Percentiles rank a stretch among this genome's conserved stretches.
phyloP scores from a whole-genome alignment of 140 eudicot species.

The Senecio squalidus region DNA sequence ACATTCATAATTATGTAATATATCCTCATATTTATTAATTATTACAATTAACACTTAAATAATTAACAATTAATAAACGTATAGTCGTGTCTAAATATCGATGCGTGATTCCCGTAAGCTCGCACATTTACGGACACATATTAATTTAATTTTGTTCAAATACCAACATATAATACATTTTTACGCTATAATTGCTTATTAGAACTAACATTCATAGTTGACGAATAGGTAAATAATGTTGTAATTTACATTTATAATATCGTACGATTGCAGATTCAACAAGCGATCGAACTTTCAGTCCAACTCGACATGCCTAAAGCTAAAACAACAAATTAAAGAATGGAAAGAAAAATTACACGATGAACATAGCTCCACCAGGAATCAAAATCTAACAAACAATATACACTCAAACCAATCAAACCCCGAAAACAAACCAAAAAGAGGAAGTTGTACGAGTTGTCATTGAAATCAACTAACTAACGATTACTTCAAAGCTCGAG shows the following conservation, averaged over 20 bases:
- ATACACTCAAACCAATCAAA: background rate
- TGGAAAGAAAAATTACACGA: background rate
- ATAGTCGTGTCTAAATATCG: too few relatives aligned
- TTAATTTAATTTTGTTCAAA: too few relatives aligned
- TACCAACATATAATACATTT: too few relatives aligned
- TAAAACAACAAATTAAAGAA: background rate
- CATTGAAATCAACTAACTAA: background rate
- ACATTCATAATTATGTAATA: too few relatives aligned
- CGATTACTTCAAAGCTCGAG: conserved; percentile 13
- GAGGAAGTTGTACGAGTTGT: conserved; percentile 12
- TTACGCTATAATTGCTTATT: too few relatives aligned
- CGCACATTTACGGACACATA: too few relatives aligned
- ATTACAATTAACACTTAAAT: too few relatives aligned
- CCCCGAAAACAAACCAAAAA: conserved; percentile 22
- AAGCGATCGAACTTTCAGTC: conserved; percentile 29
- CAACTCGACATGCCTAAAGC: conserved; percentile 26
- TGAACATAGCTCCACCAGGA: background rate
- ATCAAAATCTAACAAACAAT: background rate
- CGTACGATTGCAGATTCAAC: background rate
- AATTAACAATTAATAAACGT: too few relatives aligned
- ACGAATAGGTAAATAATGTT: too few relatives aligned
- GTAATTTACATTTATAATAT: conserved; percentile 15
- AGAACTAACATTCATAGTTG: too few relatives aligned
- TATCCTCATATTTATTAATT: too few relatives aligned
- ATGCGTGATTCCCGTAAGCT: too few relatives aligned